Evolutionary conservation across 2,329 filamentous ascomycete species (phyloP).

Genomic region (Clonostachys chloroleuca): DNA sequence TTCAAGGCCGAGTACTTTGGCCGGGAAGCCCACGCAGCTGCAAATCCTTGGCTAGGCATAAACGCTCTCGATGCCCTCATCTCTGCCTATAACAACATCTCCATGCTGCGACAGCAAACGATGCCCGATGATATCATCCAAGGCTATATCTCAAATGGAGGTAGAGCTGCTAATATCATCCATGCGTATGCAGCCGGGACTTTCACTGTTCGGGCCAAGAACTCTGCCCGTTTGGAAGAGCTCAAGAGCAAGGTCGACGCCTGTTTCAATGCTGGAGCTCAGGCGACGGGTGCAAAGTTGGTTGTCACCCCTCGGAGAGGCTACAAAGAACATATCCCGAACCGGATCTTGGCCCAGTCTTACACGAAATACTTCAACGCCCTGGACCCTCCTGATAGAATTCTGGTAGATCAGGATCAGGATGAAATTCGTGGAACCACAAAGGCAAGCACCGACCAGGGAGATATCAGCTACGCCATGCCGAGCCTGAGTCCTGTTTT

Average conservation of each 20-base stretch:
- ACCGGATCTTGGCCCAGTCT: slow-evolving; percentile 36
- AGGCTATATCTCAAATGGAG: slow-evolving; percentile 45
- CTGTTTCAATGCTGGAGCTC: slow-evolving; percentile 32
- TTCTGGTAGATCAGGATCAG: slow-evolving; percentile 33
- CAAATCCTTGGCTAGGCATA: slow-evolving; percentile 26
- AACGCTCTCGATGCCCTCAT: slow-evolving; percentile 32
- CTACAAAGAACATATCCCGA: slow-evolving; percentile 52
- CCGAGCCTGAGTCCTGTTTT: slow-evolving; percentile 50
- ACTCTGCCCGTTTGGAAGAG: slow-evolving; percentile 8
- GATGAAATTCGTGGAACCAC: slow-evolving; percentile 28
- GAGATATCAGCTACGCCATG: slow-evolving; percentile 51
- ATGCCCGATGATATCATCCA: slow-evolving; percentile 27
- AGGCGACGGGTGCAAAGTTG: slow-evolving; percentile 39
- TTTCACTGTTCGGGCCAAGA: slow-evolving; percentile 16
- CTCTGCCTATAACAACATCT: slow-evolving; percentile 24
- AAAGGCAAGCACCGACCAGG: slow-evolving; percentile 53
- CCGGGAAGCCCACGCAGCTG: slow-evolving; percentile 24
- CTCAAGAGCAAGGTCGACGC: slow-evolving; percentile 34
- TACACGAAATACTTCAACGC: slow-evolving; percentile 39
- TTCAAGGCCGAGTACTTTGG: slow-evolving; percentile 26
- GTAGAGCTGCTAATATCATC: slow-evolving; percentile 51
- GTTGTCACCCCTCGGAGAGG: slow-evolving; percentile 28
- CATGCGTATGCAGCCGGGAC: slow-evolving; percentile 39
- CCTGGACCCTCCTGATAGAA: slow-evolving; percentile 15
- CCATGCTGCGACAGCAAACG: slow-evolving; percentile 30